Evolutionary conservation across 2,329 filamentous ascomycete genomes (phyloP), one percentile per base, ranked within the genome.

Genomic region (Amauroascus verrucosus): DNA sequence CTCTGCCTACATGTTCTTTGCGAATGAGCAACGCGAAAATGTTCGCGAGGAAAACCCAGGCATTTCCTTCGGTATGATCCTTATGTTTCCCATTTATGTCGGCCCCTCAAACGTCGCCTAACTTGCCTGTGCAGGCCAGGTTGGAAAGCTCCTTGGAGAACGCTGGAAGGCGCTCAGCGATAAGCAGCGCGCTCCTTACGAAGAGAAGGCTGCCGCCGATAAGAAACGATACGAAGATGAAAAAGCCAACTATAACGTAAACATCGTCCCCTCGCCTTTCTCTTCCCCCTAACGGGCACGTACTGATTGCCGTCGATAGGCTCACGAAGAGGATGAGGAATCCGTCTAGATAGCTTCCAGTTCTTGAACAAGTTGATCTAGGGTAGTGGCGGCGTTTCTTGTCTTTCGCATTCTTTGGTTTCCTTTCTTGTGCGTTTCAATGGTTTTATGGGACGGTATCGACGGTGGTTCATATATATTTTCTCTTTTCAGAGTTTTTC

Each of bases 1-100:
- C 48, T 97, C 93, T 51, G 93, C 93, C 60, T 98, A 98, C 83
- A 98, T 98, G 93, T 97, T 97, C 85, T 98, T 97, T 72, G 93
- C 93, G 82, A 97, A 97, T 70, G 93, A 97, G 76, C 88, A 96
- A 77, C 90, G 93, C 65, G 91, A 97, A 70, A 95, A 93, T 73
- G 93, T 98, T 64, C 88, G 93, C 65, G 89, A 95, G 71, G 91
- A 97, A 75, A 97, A 97, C 81, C 91, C 91, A 37, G 91, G 90
- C 65, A 95, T 97, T 76, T 85, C 86, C 64, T 98, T 98, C 75
- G 93, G 88, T 85, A 80, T 38, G 50, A 28, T 26, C 18, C 41
- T 45, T 20, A n/a, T 3, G 11, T 1, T 63, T 32, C 4, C 30
- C n/a, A 30, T 14, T 41, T 1, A 6, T 32, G 11, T 41, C 33